These are phyloP conservation scores for Asterella californica DNA, from an alignment of 225 moss, liverwort and hornwort genomes.

Conservation along the genomic window DNA sequence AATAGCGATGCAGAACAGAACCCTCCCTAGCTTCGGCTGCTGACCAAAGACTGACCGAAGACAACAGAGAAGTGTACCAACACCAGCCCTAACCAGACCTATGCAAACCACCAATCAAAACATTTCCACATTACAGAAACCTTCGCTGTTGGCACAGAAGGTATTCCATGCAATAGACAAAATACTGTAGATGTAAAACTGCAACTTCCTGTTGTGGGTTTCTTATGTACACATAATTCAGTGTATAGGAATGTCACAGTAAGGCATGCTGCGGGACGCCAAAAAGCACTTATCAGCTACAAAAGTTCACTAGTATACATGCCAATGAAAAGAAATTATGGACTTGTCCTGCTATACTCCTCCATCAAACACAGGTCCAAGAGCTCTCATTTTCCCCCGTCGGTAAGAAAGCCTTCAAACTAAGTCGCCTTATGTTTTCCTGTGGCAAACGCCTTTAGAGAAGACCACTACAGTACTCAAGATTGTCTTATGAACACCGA, in stretches of 20 bases:
- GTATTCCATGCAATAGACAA: neutral
- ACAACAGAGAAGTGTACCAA: too few species aligned
- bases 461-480: neutral
- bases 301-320: conserved; percentile 15
- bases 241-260: conserved; percentile 5
- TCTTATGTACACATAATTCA: conserved; percentile 10
- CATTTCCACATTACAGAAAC: neutral
- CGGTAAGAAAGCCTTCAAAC: conserved; percentile 1
- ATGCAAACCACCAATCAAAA: too few species aligned
- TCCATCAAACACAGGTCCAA: conserved; percentile 2
- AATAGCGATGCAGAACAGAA: too few species aligned
- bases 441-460: neutral
- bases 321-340: neutral
- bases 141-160: neutral
- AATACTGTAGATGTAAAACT: neutral
- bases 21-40: too few species aligned
- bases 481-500: neutral
- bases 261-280: conserved; percentile 13
- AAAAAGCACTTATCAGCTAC: neutral
- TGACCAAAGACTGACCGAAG: too few species aligned
- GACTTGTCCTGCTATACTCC: neutral
- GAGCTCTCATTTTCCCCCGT: neutral
- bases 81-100: too few species aligned
- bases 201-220: neutral
- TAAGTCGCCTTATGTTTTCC: neutral